Base-by-base conservation (phyloP, 495 filamentous ascomycete genomes). In the Penicillium nucicola region DNA sequence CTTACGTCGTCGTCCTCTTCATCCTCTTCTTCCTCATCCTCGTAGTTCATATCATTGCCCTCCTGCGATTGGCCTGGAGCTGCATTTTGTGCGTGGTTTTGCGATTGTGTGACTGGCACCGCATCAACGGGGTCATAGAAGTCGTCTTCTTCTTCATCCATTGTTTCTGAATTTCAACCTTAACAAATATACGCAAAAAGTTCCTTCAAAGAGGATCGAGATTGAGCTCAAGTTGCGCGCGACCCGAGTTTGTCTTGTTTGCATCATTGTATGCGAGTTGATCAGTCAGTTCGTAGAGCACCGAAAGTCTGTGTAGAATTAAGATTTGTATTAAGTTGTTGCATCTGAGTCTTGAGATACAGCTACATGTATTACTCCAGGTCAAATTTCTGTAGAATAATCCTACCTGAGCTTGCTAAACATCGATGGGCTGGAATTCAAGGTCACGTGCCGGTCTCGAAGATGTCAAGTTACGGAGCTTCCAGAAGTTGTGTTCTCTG, bases 1-100 rank as follows among this genome's bases (percentile, higher is more conserved):
- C 53, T 58, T 72, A 64, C 80, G 70, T 52, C 84, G 31, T 85
- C 82, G 44, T 85, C 82, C 31, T 83, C 78, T 50, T 81, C 78
- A 13, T 85, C 87, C 55, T 90, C 89, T 42, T 89, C 85, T 69
- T 89, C 89, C 46, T 87, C n/a, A n/a, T n/a, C 85, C 22, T 84
- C 84, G 2, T 81, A 81, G 52, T 89, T 85, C 41, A 54, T 45
- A 40, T 87, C 88, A 48, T 85, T 81, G 56, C 82, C 80, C 37
- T 84, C 66, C 25, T 79, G 62, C 18, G 32, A 48, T 51, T 60
- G 53, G 13, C 22, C 51, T 35, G 50, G 37, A 36, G 53, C 46
- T 28, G 57, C 44, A 44, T 62, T 56, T 34, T 66, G 55, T 23
- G 55, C 41, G 20, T 59, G 51, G 42, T 65, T 61, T 17, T 64